Conservation (phyloP, 768 basidiomycete genomes). For the Pilatotrama ljubarskyi region DNA sequence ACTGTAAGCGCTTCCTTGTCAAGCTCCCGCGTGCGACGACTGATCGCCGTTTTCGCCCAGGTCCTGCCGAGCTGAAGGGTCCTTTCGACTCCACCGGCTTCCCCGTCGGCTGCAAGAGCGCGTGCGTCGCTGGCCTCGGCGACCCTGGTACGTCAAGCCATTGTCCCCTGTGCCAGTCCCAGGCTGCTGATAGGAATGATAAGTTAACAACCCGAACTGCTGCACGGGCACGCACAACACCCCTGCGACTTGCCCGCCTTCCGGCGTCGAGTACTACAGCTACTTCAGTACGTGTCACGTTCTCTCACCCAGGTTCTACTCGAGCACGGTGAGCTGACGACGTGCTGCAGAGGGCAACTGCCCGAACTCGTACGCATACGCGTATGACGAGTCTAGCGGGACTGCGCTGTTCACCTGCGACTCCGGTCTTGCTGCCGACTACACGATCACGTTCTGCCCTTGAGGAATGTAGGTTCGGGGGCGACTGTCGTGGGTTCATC, state of each 20-base stretch:
- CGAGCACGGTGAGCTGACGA: not conserved
- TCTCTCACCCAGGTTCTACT: not conserved
- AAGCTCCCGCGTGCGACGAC: not conserved
- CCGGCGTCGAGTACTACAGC: slow-evolving; percentile 41
- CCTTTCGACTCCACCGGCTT: slow-evolving; percentile 38
- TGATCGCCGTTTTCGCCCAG: slow-evolving; percentile 14
- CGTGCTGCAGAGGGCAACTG: slow-evolving; percentile 38
- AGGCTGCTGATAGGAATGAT: not conserved
- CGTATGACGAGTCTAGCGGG: slow-evolving; percentile 49
- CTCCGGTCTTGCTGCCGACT: slow-evolving; percentile 37
- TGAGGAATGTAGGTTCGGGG: not conserved
- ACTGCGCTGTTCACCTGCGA: slow-evolving; percentile 49
- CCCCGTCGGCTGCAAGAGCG: slow-evolving; percentile 46
- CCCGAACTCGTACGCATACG: slow-evolving; percentile 51
- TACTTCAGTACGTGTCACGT: slow-evolving; percentile 45
- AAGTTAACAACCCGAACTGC: slow-evolving; percentile 61
- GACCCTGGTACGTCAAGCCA: slow-evolving; percentile 28
- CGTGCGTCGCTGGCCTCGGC: slow-evolving; percentile 42
- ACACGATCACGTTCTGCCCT: slow-evolving; percentile 50
- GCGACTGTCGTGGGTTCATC: too few species aligned
- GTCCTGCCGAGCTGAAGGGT: slow-evolving; percentile 36
- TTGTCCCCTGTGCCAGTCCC: too few species aligned
- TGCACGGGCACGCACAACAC: slow-evolving; percentile 59
- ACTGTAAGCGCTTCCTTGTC: slow-evolving; percentile 33
- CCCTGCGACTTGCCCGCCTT: slow-evolving; percentile 54